Percentiles rank a stretch among this genome's conserved stretches.
Conservation (phyloP, 306 rosid genomes). For the Corylus avellana region DNA sequence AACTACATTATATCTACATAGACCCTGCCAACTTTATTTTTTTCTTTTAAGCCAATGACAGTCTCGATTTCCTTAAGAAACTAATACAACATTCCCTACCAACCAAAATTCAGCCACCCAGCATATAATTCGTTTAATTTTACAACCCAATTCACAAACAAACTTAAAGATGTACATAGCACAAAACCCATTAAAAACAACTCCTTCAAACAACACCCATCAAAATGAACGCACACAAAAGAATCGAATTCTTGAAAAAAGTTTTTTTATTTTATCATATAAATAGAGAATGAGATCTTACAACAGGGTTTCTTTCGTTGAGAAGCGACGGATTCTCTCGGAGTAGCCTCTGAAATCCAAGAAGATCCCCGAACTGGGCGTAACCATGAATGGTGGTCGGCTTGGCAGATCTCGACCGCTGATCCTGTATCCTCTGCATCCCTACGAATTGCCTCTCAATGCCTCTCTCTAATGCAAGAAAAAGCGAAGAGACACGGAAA, state of each 20-base stretch:
- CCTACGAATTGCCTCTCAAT: neutral
- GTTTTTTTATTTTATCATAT: neutral
- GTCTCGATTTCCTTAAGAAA: neutral
- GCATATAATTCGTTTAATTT: slow-evolving; percentile 11
- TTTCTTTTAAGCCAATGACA: neutral
- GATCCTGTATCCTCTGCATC: slow-evolving; percentile 70
- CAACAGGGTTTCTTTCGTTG: slow-evolving; percentile 76
- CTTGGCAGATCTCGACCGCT: slow-evolving; percentile 67
- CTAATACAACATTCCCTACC: neutral
- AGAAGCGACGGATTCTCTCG: slow-evolving; percentile 76
- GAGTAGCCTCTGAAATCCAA: slow-evolving; percentile 71
- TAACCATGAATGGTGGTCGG: slow-evolving; percentile 70
- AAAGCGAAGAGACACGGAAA: slow-evolving; percentile 2
- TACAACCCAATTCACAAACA: slow-evolving; percentile 23
- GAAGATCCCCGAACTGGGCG: slow-evolving; percentile 78
- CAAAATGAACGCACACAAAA: neutral
- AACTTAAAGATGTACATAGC: neutral
- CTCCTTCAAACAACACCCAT: slow-evolving; percentile 6
- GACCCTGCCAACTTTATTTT: neutral
- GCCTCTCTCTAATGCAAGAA: slow-evolving; percentile 19
- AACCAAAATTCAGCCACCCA: neutral
- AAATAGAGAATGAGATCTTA: slow-evolving; percentile 44
- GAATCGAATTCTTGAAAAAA: slow-evolving; percentile 2
- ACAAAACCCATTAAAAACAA: neutral
- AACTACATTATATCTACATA: neutral